A percentile compares a stretch with the other conserved stretches of the same genome.
These are phyloP conservation scores for Neurospora pannonica DNA, from an alignment of 495 filamentous ascomycete species.

Conservation along the genomic window DNA sequence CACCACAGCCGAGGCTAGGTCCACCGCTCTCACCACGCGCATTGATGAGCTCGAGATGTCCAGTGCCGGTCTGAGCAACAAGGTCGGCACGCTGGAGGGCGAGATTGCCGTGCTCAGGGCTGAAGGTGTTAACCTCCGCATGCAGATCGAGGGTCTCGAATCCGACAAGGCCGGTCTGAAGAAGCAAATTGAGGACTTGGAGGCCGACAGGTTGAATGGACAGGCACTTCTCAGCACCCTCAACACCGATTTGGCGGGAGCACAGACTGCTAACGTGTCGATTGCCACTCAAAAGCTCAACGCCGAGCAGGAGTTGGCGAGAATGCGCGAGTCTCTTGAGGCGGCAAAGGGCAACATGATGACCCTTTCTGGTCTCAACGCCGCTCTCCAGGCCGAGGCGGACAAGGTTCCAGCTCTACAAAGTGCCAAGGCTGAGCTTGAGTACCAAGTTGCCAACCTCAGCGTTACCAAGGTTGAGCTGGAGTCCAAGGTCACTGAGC, in stretches of 20 bases:
- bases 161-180: slow-evolving; percentile 27
- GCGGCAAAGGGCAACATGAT: slow-evolving; percentile 15
- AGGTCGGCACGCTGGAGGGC: slow-evolving; percentile 12
- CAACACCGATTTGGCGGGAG: slow-evolving; percentile 20
- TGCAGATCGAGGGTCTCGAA: slow-evolving; percentile 24
- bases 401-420: slow-evolving; percentile 10
- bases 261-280: slow-evolving; percentile 24
- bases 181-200: slow-evolving; percentile 20
- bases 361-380: slow-evolving; percentile 23
- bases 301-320: slow-evolving; percentile 13
- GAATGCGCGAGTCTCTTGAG: slow-evolving; percentile 11
- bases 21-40: slow-evolving; percentile 12
- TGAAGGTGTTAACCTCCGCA: slow-evolving; percentile 10
- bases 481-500: slow-evolving; percentile 17
- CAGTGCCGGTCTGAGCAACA: slow-evolving; percentile 11
- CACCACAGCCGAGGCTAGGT: slow-evolving; percentile 14
- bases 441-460: slow-evolving; percentile 8
- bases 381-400: slow-evolving; percentile 19
- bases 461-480: slow-evolving; percentile 13
- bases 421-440: slow-evolving; percentile 15
- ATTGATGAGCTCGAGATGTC: slow-evolving; percentile 15
- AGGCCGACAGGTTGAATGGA: slow-evolving; percentile 9
- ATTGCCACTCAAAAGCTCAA: slow-evolving; percentile 22
- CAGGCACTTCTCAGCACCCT: slow-evolving; percentile 17
- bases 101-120: slow-evolving; percentile 11